Percentiles rank a stretch among this genome's conserved stretches.
These are phyloP conservation scores for Melaleuca alternifolia DNA, from an alignment of 345 rosid genomes.

Conservation along the genomic window DNA sequence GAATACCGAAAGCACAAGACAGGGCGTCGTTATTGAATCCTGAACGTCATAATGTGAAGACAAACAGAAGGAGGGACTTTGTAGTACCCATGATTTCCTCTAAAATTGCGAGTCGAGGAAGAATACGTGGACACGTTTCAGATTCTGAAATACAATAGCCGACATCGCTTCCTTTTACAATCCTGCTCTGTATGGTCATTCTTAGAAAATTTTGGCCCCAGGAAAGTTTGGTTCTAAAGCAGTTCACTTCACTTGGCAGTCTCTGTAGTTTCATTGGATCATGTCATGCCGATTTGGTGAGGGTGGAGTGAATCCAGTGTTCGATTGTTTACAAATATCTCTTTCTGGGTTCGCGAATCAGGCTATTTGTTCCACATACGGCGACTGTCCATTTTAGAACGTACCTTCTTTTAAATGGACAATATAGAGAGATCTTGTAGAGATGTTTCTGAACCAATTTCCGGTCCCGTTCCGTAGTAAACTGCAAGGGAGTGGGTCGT, in stretches of 20 bases:
- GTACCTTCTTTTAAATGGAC: background rate
- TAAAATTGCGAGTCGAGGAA: conserved; percentile 1
- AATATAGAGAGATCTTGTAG: background rate
- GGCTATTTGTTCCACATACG: background rate
- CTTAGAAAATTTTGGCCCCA: background rate
- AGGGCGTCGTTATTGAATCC: background rate
- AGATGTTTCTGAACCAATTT: background rate
- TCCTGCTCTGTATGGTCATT: background rate
- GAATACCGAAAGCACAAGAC: conserved; percentile 10
- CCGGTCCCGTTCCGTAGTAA: background rate
- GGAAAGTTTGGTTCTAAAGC: background rate
- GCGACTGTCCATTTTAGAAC: background rate
- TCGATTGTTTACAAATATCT: background rate
- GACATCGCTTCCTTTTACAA: background rate
- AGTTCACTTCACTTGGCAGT: background rate
- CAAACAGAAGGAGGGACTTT: background rate
- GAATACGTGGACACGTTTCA: conserved; percentile 20
- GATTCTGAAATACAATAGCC: conserved; percentile 13
- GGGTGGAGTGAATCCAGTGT: background rate
- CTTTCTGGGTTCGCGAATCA: background rate
- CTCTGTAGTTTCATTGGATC: background rate
- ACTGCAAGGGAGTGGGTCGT: background rate
- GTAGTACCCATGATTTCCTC: background rate
- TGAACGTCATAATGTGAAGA: background rate
- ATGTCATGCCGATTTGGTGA: background rate